phyloP scores from a whole-genome alignment of 1,139 yeast species.

The Kurtzmaniella quercitrusa region DNA sequence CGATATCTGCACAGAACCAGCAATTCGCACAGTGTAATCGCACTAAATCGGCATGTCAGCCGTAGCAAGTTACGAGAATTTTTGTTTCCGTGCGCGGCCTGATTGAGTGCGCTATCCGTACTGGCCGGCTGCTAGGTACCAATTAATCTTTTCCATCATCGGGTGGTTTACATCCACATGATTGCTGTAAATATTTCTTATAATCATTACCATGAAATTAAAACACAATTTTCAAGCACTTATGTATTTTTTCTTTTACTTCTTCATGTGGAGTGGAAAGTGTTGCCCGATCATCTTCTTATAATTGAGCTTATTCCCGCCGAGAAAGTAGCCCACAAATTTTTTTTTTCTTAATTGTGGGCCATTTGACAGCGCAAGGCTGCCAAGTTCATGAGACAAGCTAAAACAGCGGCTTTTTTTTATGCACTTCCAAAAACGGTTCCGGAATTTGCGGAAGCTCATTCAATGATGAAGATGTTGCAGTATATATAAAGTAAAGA shows the following conservation, averaged over 20 bases:
- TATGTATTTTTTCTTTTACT: too few species aligned
- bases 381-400: not conserved
- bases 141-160: too few species aligned
- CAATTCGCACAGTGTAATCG: too few species aligned
- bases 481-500: not conserved
- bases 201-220: too few species aligned
- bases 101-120: not conserved
- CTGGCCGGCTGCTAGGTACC: not conserved
- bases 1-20: too few species aligned
- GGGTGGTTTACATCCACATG: too few species aligned
- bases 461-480: not conserved
- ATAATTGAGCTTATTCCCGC: not conserved
- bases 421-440: not conserved
- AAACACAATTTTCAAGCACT: too few species aligned
- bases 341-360: not conserved
- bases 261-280: too few species aligned
- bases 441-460: not conserved
- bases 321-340: not conserved
- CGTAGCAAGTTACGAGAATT: not conserved
- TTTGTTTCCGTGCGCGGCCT: not conserved
- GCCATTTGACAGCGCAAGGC: not conserved
- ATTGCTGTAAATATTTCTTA: too few species aligned
- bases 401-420: not conserved
- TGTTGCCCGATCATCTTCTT: too few species aligned
- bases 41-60: not conserved